These are phyloP conservation scores for Pholiota conissans DNA, from an alignment of 768 basidiomycete species.

Conservation along the genomic window DNA sequence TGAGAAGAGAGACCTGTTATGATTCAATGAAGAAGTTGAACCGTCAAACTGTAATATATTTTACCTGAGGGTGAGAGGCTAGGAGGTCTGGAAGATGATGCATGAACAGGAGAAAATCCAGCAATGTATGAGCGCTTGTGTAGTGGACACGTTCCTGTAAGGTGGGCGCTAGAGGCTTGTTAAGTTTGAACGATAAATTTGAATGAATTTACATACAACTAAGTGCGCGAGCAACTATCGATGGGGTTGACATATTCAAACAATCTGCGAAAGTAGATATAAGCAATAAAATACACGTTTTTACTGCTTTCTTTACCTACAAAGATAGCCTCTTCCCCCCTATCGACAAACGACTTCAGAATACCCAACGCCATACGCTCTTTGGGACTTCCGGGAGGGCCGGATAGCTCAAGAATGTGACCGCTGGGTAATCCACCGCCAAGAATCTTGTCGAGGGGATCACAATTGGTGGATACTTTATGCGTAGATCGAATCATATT, in stretches of 20 bases:
- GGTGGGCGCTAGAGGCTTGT: not conserved
- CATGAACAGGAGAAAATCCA: conserved; percentile 60
- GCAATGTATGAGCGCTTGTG: conserved; percentile 42
- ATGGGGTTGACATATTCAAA: conserved; percentile 42
- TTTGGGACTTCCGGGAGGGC: conserved; percentile 73
- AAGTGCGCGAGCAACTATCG: conserved; percentile 26
- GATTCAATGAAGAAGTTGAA: not conserved
- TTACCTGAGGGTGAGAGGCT: conserved; percentile 45
- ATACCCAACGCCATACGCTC: conserved; percentile 54
- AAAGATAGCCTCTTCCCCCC: conserved; percentile 56
- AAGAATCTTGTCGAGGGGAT: conserved; percentile 57
- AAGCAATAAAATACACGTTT: not conserved
- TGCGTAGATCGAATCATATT: conserved; percentile 27
- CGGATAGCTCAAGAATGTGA: conserved; percentile 70
- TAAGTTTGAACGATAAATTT: not conserved
- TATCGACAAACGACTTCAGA: conserved; percentile 45
- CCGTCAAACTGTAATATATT: conserved; percentile 12
- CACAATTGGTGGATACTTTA: conserved; percentile 42
- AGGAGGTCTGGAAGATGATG: conserved; percentile 51
- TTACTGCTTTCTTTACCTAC: conserved; percentile 55
- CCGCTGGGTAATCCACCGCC: conserved; percentile 64
- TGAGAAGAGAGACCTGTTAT: conserved; percentile 54
- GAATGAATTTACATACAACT: conserved; percentile 19
- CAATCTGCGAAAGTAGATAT: conserved; percentile 37
- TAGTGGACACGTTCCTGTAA: conserved; percentile 33